Evolutionary conservation across 2,329 filamentous ascomycete species (phyloP).

Genomic region (Teratosphaeria viscida): DNA sequence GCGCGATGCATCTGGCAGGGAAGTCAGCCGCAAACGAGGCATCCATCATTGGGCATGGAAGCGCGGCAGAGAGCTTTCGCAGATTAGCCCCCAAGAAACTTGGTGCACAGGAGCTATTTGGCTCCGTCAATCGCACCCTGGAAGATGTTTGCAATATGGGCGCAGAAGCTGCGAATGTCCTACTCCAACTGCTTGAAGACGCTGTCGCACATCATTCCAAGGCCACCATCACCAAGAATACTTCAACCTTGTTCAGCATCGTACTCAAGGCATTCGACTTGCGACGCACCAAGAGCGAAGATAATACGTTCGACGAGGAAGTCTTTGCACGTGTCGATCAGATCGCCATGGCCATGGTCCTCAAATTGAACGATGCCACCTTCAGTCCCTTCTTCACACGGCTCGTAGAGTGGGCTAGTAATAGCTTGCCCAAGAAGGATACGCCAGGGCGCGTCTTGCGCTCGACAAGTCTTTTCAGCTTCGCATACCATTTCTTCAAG

Average conservation of each 20-base stretch:
- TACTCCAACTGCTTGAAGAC: conserved; percentile 46
- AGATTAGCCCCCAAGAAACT: conserved; percentile 66
- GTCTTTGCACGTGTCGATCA: conserved; percentile 45
- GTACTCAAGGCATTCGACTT: conserved; percentile 53
- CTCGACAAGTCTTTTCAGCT: conserved; percentile 68
- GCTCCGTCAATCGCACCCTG: conserved; percentile 65
- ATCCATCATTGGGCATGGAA: conserved; percentile 7
- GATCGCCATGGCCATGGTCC: conserved; percentile 76
- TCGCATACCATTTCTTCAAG: conserved; percentile 69
- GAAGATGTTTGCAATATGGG: conserved; percentile 37
- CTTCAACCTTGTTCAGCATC: conserved; percentile 54
- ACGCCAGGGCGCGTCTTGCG: conserved; percentile 48
- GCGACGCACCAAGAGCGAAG: conserved; percentile 42
- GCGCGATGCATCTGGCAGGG: conserved; percentile 22
- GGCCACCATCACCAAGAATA: conserved; percentile 64
- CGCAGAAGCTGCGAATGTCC: conserved; percentile 39
- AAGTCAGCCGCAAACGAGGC: conserved; percentile 49
- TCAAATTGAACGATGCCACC: conserved; percentile 88
- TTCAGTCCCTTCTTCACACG: conserved; percentile 87
- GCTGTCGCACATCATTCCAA: conserved; percentile 72
- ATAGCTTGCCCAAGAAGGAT: conserved; percentile 53
- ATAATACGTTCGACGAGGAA: conserved; percentile 52
- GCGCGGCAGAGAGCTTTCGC: conserved; percentile 44
- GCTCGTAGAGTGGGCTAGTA: conserved; percentile 70
- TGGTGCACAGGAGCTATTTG: conserved; percentile 65